Base-by-base conservation (phyloP, 495 filamentous ascomycete genomes). In the Penicillium nucicola region DNA sequence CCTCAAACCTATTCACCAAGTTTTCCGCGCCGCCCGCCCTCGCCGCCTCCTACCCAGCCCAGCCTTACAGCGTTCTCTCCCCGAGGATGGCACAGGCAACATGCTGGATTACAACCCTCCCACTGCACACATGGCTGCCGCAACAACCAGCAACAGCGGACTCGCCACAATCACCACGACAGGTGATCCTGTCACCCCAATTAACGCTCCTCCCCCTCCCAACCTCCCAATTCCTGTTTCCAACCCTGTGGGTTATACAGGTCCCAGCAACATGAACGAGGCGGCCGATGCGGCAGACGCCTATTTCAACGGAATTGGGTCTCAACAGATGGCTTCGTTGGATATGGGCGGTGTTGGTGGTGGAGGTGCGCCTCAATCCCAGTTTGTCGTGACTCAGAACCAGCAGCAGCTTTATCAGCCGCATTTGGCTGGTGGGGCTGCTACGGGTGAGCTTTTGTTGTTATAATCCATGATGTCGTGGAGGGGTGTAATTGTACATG, bases 1-100 rank as follows among this genome's bases (percentile, higher is more conserved):
- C 64, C 83, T 97, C 22, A 97, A 97, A 67, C 95, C 93, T 5
- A 93, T 97, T 5, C 88, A 97, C 59, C 91, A 95, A 44, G 92
- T 99, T n/a, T 97, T 99, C 79, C 84, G 93, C 42, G 84, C 85
- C 32, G 93, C 93, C 14, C 83, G 93, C 13, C 85, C 88, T 3
- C 78, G 90, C 19, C 81, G 84, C 17, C 78, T 97, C 2, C 71
- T 80, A 33, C 89, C 92, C 33, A 88, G 83, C 8, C 93, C 93
- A 0, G 91, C 91, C 0, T 75, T 99, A 32, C 93, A 96, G 69
- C 83, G 82, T 52, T 79, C 84, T 5, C 22, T 66, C 60, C 25
- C 70, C 76, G 23, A 82, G 75, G 52, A 82, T 79, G 55, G 58
- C 37, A 68, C 58, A 10, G 59, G 47, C n/a, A 55, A 31, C 14